Conservation (phyloP, 495 filamentous ascomycete species). For the Chlorociboria aeruginascens region DNA sequence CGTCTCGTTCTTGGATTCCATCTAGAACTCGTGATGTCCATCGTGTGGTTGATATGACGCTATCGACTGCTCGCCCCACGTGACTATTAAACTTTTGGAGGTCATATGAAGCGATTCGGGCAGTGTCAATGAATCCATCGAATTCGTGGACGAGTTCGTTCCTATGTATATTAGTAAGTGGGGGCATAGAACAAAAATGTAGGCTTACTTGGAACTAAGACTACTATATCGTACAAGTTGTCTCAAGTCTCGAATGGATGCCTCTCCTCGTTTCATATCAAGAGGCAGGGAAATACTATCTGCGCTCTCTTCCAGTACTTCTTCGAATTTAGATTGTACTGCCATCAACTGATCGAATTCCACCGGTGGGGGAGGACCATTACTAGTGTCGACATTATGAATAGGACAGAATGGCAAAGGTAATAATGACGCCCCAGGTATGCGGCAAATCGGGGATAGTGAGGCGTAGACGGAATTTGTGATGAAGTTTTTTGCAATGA, state of each 20-base stretch:
- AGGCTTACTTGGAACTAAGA: slow-evolving; percentile 17
- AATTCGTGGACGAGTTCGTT: slow-evolving; percentile 57
- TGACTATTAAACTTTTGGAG: slow-evolving; percentile 57
- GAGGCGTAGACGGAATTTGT: slow-evolving; percentile 33
- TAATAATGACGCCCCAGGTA: slow-evolving; percentile 48
- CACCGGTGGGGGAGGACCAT: slow-evolving; percentile 22
- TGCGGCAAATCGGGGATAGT: slow-evolving; percentile 50
- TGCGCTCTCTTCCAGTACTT: slow-evolving; percentile 47
- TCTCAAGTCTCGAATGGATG: slow-evolving; percentile 59
- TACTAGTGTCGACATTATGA: slow-evolving; percentile 6
- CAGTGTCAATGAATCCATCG: slow-evolving; percentile 50
- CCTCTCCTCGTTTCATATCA: slow-evolving; percentile 60
- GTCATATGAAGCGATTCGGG: slow-evolving; percentile 40
- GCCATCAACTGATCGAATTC: slow-evolving; percentile 58
- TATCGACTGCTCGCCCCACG: slow-evolving; percentile 57
- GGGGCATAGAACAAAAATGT: slow-evolving; percentile 19
- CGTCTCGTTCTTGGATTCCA: slow-evolving; percentile 28
- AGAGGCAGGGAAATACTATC: slow-evolving; percentile 47
- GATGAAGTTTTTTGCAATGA: slow-evolving; percentile 39
- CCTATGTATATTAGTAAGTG: slow-evolving; percentile 21
- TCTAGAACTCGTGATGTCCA: slow-evolving; percentile 46
- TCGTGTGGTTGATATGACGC: slow-evolving; percentile 53
- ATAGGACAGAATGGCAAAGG: slow-evolving; percentile 48
- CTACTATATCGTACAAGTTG: slow-evolving; percentile 38
- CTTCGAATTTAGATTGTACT: slow-evolving; percentile 53